Evolutionary conservation across 345 rosid genomes (phyloP), one percentile per base, ranked within the genome.

Genomic region (Rhizophora apiculata): DNA sequence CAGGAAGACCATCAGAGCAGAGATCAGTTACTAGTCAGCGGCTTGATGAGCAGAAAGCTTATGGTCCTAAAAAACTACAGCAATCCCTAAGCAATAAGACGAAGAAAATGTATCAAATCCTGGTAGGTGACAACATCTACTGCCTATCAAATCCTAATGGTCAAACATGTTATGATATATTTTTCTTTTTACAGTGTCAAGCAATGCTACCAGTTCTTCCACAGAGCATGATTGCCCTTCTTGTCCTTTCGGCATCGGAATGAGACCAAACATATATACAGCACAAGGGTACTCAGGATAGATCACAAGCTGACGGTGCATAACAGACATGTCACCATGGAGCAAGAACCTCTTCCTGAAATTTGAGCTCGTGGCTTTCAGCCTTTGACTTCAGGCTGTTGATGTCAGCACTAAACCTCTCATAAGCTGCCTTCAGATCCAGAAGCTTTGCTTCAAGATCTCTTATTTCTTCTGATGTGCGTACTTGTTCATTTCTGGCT

Each of bases 311-410:
- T 60, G 21, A 31, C 36, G 11, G 43, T 29, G 43, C 39, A 19
- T 21, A 27, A 54, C 46, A 37, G 64, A 49, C 46, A 68, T 34
- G 60, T 88, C 74, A 88, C 93, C 89, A 88, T 48, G 90, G 85
- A 27, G 89, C 83, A 46, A 63, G 70, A 31, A 82, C 87, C 70
- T 73, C 83, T 69, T 79, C 82, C 67, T 71, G 78, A 78, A 88
- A 88, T 73, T 72, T 79, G 32, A 72, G 72, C 75, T 83, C 85
- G 31, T 82, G 80, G 60, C 68, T 81, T 80, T 82, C 87, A 46
- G 83, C 86, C 64, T 73, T 79, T 8, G 83, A 77, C 70, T 78
- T 78, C 67, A 86, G 63, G 64, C 67, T 72, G 55, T 71, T 78
- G 6, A 80, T 74, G 65, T 88, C 86, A 29, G 82, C 54, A n/a